Conservation (phyloP, 768 basidiomycete species). For the Favolaschia claudopus region DNA sequence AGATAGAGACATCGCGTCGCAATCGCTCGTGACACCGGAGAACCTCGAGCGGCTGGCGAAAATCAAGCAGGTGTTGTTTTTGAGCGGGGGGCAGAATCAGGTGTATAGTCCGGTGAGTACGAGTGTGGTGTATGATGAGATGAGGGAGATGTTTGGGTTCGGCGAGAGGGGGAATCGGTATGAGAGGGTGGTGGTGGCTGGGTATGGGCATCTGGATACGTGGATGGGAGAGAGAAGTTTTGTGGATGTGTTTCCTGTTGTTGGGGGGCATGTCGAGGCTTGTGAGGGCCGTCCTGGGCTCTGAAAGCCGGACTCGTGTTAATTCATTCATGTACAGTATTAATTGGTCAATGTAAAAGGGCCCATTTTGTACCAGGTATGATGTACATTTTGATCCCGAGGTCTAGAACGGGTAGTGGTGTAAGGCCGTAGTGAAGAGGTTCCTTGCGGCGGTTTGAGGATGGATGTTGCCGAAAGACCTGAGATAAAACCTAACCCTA, state of each 20-base stretch:
- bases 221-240: slow-evolving; percentile 27
- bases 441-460: no score
- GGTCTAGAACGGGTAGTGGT: no score
- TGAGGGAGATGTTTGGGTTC: slow-evolving; percentile 26
- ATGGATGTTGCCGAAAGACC: no score
- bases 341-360: no score
- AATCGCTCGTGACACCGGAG: slow-evolving; percentile 20
- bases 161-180: slow-evolving; percentile 18
- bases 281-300: no score
- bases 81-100: slow-evolving; percentile 24
- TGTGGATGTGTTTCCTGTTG: slow-evolving; percentile 22
- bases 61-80: slow-evolving; percentile 18
- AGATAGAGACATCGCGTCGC: slow-evolving; percentile 7
- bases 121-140: slow-evolving; percentile 20
- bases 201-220: slow-evolving; percentile 29
- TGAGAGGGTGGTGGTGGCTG: slow-evolving; percentile 13
- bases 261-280: slow-evolving; percentile 17
- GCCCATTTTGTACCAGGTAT: no score
- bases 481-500: no score
- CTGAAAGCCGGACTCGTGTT: no score
- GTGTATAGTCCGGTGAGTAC: slow-evolving; percentile 23
- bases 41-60: slow-evolving; percentile 24
- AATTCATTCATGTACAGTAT: no score
- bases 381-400: no score
- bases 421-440: no score